Percentiles rank a stretch among this genome's conserved stretches.
These are phyloP conservation scores for Neonectria neomacrospora DNA, from an alignment of 2,329 filamentous ascomycete genomes.

Conservation along the genomic window DNA sequence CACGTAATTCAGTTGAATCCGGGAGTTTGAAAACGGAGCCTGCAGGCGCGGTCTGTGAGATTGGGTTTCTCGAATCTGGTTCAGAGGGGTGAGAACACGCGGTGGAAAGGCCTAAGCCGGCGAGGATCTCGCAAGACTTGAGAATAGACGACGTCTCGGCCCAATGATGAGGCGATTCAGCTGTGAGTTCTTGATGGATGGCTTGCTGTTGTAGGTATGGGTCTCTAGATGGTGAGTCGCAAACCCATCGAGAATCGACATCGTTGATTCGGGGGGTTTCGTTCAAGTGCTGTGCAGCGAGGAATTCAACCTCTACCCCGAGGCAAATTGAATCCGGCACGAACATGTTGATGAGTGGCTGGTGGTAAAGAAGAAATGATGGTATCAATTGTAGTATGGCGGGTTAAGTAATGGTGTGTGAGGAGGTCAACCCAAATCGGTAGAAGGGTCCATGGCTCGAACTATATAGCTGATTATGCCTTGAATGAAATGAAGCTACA, in stretches of 20 bases:
- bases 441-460: background rate
- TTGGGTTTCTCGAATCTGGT: slow-evolving; percentile 12
- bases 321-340: slow-evolving; percentile 30
- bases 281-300: slow-evolving; percentile 35
- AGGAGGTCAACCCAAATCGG: background rate
- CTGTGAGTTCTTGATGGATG: background rate
- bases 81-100: slow-evolving; percentile 28
- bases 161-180: background rate
- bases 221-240: slow-evolving; percentile 20
- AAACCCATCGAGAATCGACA: slow-evolving; percentile 28
- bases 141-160: slow-evolving; percentile 18
- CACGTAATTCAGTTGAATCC: slow-evolving; percentile 26
- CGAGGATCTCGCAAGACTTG: slow-evolving; percentile 39
- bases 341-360: slow-evolving; percentile 14
- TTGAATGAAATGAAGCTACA: background rate
- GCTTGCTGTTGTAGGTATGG: background rate
- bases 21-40: slow-evolving; percentile 28
- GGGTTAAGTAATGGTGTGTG: background rate
- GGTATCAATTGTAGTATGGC: background rate
- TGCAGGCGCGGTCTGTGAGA: slow-evolving; percentile 16
- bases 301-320: slow-evolving; percentile 45
- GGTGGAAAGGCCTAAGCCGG: slow-evolving; percentile 32
- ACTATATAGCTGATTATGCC: background rate
- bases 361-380: too few relatives aligned
- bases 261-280: slow-evolving; percentile 13